These are phyloP conservation scores for Fusarium sp. DNA, from an alignment of 2,329 filamentous ascomycete species.

Conservation along the genomic window DNA sequence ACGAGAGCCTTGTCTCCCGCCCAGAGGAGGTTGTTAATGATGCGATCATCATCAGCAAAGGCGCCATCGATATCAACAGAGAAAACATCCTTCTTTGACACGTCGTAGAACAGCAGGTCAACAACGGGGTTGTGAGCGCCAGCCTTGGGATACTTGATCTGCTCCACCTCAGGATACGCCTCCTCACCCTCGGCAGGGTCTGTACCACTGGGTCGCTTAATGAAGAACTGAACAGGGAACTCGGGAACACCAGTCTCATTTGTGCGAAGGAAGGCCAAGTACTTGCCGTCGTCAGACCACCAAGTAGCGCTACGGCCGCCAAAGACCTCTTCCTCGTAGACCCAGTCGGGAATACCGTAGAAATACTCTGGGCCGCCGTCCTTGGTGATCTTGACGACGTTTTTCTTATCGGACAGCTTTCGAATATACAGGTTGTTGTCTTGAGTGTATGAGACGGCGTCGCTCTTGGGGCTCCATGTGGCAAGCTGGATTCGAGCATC, in stretches of 20 bases:
- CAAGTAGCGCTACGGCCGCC: slow-evolving; percentile 84
- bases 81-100: slow-evolving; percentile 82
- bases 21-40: slow-evolving; percentile 96
- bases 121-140: slow-evolving; percentile 94
- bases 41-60: slow-evolving; percentile 82
- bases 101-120: slow-evolving; percentile 88
- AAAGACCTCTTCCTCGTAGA: slow-evolving; percentile 81
- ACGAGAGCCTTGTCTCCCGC: slow-evolving; percentile 86
- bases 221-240: slow-evolving; percentile 93
- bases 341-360: slow-evolving; percentile 97
- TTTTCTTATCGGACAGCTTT: slow-evolving; percentile 63
- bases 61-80: slow-evolving; percentile 80
- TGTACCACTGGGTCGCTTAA: slow-evolving; percentile 84
- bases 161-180: slow-evolving; percentile 87
- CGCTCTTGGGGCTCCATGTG: slow-evolving; percentile 87
- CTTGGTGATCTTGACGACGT: slow-evolving; percentile 79
- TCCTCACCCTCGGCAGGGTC: slow-evolving; percentile 77
- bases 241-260: slow-evolving; percentile 93
- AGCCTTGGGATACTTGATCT: slow-evolving; percentile 98
- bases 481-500: slow-evolving; percentile 82
- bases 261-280: slow-evolving; percentile 90
- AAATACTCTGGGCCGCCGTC: slow-evolving; percentile 92
- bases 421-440: slow-evolving; percentile 93
- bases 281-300: slow-evolving; percentile 94
- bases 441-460: slow-evolving; percentile 89